These are phyloP conservation scores for Alternaria novae-zelandiae DNA, from an alignment of 2,329 filamentous ascomycete species.

Conservation along the genomic window DNA sequence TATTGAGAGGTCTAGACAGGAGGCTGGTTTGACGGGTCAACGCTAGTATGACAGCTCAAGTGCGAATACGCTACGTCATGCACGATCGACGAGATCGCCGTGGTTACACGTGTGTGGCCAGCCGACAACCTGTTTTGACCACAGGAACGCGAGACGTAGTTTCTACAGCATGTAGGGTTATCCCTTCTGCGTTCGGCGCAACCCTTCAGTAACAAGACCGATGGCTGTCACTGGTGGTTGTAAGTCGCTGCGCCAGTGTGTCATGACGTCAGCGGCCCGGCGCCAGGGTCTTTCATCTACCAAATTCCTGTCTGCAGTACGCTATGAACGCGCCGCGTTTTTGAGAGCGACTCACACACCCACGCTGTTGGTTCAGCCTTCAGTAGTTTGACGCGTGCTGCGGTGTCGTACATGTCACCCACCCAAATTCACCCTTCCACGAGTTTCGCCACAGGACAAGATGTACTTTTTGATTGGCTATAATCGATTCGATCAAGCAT, in stretches of 20 bases:
- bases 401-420: not conserved
- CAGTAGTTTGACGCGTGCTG: not conserved
- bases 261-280: constrained; percentile 9
- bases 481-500: not conserved
- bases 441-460: not conserved
- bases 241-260: not conserved
- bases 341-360: not conserved
- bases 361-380: not conserved
- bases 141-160: not conserved
- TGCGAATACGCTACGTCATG: constrained; percentile 10
- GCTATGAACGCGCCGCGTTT: not conserved
- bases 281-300: not conserved
- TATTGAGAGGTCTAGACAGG: not conserved
- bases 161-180: not conserved
- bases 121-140: constrained; percentile 10
- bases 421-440: not conserved
- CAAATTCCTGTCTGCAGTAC: not conserved
- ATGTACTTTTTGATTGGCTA: not conserved
- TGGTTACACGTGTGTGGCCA: constrained; percentile 2
- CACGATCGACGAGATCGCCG: constrained; percentile 3
- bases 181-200: not conserved
- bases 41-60: constrained; percentile 2
- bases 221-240: not conserved
- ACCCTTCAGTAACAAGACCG: not conserved
- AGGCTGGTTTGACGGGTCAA: constrained; percentile 1